phyloP scores from a whole-genome alignment of 2,329 filamentous ascomycete genomes.

The Fusarium robinianum region DNA sequence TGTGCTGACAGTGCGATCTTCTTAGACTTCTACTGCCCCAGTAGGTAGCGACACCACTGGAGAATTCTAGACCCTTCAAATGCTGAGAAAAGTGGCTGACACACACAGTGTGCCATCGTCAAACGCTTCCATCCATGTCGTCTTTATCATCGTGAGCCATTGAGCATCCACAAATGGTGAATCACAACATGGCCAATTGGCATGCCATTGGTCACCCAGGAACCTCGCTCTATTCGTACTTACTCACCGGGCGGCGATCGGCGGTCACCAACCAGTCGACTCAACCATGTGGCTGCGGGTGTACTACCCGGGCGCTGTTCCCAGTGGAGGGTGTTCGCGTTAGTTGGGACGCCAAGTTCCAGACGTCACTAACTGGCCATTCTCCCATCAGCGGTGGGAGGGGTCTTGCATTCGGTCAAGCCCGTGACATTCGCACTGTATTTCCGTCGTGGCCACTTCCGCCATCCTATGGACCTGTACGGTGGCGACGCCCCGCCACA shows the following conservation, averaged over 20 bases:
- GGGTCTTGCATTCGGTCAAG: too few relatives aligned
- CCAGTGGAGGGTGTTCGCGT: conserved; percentile 30
- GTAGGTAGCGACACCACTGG: background rate
- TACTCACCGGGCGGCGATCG: conserved; percentile 20
- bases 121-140: background rate
- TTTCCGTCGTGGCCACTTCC: too few relatives aligned
- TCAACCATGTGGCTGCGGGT: conserved; percentile 18
- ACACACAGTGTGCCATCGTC: background rate
- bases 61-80: conserved; percentile 27
- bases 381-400: too few relatives aligned
- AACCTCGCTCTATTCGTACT: too few relatives aligned
- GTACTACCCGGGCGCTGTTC: background rate
- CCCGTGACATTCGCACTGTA: conserved; percentile 17
- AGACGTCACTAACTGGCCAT: too few relatives aligned
- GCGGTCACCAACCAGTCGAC: conserved; percentile 26
- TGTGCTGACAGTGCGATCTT: too few relatives aligned
- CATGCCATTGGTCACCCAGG: too few relatives aligned
- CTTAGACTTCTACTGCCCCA: background rate
- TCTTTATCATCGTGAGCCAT: too few relatives aligned
- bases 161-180: too few relatives aligned
- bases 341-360: too few relatives aligned
- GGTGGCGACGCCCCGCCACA: conserved; percentile 25
- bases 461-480: too few relatives aligned
- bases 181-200: too few relatives aligned
- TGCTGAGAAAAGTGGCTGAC: conserved; percentile 11